Evolutionary conservation across 768 basidiomycete genomes (phyloP), one percentile per base, ranked within the genome.

Genomic region (Phylloporus scabripes): DNA sequence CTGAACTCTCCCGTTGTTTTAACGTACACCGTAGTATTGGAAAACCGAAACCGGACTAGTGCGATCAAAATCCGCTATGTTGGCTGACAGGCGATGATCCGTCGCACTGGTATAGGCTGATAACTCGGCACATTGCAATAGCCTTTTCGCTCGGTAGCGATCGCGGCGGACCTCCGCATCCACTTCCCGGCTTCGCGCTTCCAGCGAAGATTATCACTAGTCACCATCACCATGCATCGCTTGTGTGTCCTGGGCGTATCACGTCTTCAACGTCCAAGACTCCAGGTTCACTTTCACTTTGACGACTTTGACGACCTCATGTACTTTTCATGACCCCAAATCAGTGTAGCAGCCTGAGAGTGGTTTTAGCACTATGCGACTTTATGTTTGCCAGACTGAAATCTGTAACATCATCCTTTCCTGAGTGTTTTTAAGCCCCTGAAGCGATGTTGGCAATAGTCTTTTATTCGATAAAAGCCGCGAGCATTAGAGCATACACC

Each of bases 1-100:
- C 15, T n/a, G 6, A 28, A 36, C 47, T 18, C 20, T 45, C 24
- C 24, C 32, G 14, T 34, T 45, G 26, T 36, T 47, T 52, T 48
- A 20, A 42, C 23, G 1, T 41, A 1, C 8, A 10, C 7, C 14
- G 46, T 36, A 88, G 85, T 85, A 15, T 67, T 87, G 20, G 87
- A 88, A 71, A 73, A 78, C 41, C 83, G 85, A 46, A 82, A 74
- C 61, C 82, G 84, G 41, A 69, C 75, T 12, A 78, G 78, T 43
- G 82, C 76, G 12, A 82, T 87, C 72, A 90, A 87, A 71, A 83
- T 89, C 62, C 84, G 87, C 39, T 82, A 83, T 62, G 77, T 81
- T 60, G 85, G 85, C 67, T 89, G 72, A 69, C 67, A 24, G 3
- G 51, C 45, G 46, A 23, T 54, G 57, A 32, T 23, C 39, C 45